phyloP scores from a whole-genome alignment of 768 basidiomycete species.

The Crucibulum laeve region DNA sequence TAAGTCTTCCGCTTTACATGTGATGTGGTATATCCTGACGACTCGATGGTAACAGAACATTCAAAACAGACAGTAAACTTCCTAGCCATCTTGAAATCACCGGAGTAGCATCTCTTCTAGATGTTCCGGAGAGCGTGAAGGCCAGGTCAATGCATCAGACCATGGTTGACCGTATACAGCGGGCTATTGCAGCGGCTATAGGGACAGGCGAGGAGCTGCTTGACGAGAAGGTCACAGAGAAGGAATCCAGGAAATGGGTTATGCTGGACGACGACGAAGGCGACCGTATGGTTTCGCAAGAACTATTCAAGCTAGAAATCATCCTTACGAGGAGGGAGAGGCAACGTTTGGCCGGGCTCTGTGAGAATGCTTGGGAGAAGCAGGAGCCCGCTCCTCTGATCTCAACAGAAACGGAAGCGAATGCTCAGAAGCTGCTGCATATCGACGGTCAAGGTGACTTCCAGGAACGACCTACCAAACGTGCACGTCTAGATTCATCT shows the following conservation, averaged over 20 bases:
- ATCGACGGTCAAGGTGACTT: no score
- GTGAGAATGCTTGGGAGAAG: constrained; percentile 7
- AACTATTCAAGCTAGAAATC: constrained; percentile 27
- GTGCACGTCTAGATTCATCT: no score
- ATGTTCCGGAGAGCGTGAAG: constrained; percentile 4
- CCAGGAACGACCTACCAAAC: no score
- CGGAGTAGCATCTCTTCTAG: constrained; percentile 18
- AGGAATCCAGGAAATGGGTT: no score
- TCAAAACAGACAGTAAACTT: constrained; percentile 35
- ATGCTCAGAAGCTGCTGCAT: no score
- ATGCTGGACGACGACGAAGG: constrained; percentile 7
- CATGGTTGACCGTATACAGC: no score
- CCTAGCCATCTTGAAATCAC: constrained; percentile 27
- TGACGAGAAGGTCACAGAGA: no score
- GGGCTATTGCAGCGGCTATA: no score
- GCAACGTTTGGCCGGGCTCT: constrained; percentile 10
- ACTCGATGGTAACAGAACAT: constrained; percentile 34
- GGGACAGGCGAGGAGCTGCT: no score
- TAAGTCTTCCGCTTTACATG: constrained; percentile 22
- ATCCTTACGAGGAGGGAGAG: constrained; percentile 41
- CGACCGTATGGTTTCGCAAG: constrained; percentile 4
- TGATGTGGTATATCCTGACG: not conserved
- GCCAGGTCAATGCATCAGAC: no score
- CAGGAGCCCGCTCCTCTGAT: no score
- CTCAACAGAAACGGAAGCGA: not conserved